These are phyloP conservation scores for Penicillium angulare DNA, from an alignment of 495 filamentous ascomycete species.

Conservation along the genomic window DNA sequence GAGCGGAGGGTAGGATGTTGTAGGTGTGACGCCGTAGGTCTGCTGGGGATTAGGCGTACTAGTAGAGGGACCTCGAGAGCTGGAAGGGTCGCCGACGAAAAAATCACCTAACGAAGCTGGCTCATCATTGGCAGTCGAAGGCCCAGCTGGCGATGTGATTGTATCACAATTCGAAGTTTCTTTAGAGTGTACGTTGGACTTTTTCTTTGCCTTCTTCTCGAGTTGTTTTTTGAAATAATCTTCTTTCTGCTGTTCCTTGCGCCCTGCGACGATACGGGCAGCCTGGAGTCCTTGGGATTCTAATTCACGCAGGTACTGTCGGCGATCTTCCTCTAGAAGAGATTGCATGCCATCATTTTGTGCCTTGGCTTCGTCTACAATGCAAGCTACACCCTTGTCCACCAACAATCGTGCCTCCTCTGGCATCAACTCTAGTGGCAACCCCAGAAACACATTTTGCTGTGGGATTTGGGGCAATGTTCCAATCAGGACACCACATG, in stretches of 20 bases:
- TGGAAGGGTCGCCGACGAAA: conserved; percentile 34
- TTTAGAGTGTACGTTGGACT: conserved; percentile 21
- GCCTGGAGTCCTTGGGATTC: conserved; percentile 45
- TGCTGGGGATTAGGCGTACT: conserved; percentile 8
- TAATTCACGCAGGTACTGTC: conserved; percentile 43
- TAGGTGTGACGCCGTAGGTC: conserved; percentile 54
- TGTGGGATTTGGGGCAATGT: conserved; percentile 87
- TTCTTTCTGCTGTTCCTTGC: conserved; percentile 40
- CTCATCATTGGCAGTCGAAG: conserved; percentile 4
- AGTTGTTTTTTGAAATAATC: conserved; percentile 41
- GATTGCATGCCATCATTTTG: conserved; percentile 63
- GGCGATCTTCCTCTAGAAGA: conserved; percentile 54
- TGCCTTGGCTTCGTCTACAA: conserved; percentile 70
- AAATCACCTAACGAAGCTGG: conserved; percentile 33
- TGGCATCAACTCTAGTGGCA: conserved; percentile 85
- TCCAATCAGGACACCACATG: conserved; percentile 83
- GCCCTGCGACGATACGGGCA: conserved; percentile 37
- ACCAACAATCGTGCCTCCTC: conserved; percentile 86
- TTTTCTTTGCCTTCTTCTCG: conserved; percentile 37
- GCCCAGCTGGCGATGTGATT: neutral
- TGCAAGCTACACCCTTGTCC: conserved; percentile 73
- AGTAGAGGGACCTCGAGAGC: conserved; percentile 12
- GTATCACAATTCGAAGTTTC: conserved; percentile 15
- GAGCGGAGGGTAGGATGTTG: conserved; percentile 57
- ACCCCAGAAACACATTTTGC: conserved; percentile 89